Percentiles rank a stretch among this genome's conserved stretches.
phyloP scores from a whole-genome alignment of 148 eudicot genomes.

The Amaranthus hypochondriacus region DNA sequence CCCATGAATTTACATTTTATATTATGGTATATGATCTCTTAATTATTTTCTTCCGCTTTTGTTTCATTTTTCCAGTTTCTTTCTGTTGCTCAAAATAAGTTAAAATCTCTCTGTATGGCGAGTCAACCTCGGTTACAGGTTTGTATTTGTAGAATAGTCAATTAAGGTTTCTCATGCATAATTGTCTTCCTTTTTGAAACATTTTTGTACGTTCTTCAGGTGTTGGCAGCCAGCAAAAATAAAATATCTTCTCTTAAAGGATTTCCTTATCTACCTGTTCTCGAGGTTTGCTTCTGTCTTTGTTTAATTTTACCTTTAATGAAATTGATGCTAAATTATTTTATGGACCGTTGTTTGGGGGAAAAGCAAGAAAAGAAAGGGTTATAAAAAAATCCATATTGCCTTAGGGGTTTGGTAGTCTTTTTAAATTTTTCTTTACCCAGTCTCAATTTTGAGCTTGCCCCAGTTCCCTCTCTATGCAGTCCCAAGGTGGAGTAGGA shows the following conservation, averaged over 20 bases:
- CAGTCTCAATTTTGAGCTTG: too few relatives aligned
- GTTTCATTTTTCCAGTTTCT: constrained; percentile 56
- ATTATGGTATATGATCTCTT: neutral
- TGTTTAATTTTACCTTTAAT: neutral
- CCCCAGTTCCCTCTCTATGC: too few relatives aligned
- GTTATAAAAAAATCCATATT: too few relatives aligned
- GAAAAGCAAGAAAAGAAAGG: neutral
- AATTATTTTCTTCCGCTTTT: neutral
- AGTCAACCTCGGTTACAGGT: constrained; percentile 99
- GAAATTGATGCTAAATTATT: neutral
- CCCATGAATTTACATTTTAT: neutral
- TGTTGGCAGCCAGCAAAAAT: constrained; percentile 96
- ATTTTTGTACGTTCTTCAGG: constrained; percentile 40
- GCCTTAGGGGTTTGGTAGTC: too few relatives aligned
- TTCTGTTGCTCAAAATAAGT: constrained; percentile 91
- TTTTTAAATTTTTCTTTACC: too few relatives aligned
- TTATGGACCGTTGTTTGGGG: neutral
- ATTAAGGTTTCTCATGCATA: constrained; percentile 13
- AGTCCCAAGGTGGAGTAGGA: too few relatives aligned
- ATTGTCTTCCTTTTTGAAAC: constrained; percentile 9
- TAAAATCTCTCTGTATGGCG: constrained; percentile 96
- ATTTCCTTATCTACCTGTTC: constrained; percentile 80
- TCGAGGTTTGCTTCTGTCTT: constrained; percentile 59
- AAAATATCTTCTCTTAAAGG: constrained; percentile 85
- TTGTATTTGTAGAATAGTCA: constrained; percentile 15